Evolutionary conservation across 192 early-diverging fungal genomes (phyloP), one percentile per base, ranked within the genome.

Genomic region (Coemansia biformis): DNA sequence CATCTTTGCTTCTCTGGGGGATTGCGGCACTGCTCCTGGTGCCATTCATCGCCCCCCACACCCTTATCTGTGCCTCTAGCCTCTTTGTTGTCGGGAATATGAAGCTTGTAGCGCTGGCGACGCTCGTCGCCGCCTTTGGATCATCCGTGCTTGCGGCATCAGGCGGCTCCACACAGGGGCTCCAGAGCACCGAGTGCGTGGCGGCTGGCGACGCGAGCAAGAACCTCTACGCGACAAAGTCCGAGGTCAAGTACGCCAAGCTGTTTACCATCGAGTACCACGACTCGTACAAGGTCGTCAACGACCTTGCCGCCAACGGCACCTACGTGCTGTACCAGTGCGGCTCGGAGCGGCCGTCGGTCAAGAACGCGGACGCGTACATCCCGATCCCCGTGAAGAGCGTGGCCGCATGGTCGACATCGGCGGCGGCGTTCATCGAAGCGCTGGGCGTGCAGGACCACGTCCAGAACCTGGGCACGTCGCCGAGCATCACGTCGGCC

Each of bases 321-420:
- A 68, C 64, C 7, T 78, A 78, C n/a, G 59, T 57, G 1, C 70
- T 78, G 43, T 69, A 74, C 55, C 64, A 66, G 30, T 69, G 76
- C 37, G 59, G 57, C 18, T 45, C 62, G 29, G 19, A 24, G 12
- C 58, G 59, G 52, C 70, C 69, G 0, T 21, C 49, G 5, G 49
- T 63, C 15, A 44, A 64, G 26, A 43, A 50, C 16, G 64, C 51
- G 12, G 41, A 48, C 6, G 64, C 64, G 14, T 69, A 43, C 24
- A 64, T 71, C 34, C 45, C 47, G 5, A 34, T 78, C 5, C 77
- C 77, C 3, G 61, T 72, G 13, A 59, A 21, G 38, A 55, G 34
- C 12, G 56, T 64, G 2, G 66, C 77, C 12, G 59, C 68, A 1
- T 62, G 61, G 63, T 64, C 68, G 10, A 70, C 63, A 8, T 64